Evolutionary conservation across 352 stramenopile genomes (phyloP).

Genomic region (Globisporangium paroecandrum): DNA sequence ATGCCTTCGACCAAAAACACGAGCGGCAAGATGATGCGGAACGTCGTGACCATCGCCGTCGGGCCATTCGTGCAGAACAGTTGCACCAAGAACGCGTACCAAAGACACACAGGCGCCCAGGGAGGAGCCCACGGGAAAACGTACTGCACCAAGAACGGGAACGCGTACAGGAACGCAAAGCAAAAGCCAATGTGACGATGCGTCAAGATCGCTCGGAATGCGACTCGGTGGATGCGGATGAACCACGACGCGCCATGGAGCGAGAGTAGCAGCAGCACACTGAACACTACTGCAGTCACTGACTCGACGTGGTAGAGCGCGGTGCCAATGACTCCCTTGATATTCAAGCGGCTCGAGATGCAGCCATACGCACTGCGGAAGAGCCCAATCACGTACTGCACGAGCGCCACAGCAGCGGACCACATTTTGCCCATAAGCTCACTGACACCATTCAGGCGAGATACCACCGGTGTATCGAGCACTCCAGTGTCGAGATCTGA

Average conservation of each 20-base stretch:
- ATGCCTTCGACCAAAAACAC: conserved; percentile 86
- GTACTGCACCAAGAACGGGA: conserved; percentile 84
- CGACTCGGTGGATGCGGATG: conserved; percentile 73
- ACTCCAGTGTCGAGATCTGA: conserved; percentile 16
- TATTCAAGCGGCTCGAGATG: conserved; percentile 25
- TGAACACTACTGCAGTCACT: conserved; percentile 62
- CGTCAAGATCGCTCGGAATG: conserved; percentile 79
- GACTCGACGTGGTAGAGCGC: conserved; percentile 61
- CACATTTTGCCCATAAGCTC: not conserved
- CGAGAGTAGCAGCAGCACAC: conserved; percentile 60
- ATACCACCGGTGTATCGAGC: not conserved
- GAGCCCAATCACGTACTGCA: not conserved
- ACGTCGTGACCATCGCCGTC: conserved; percentile 83
- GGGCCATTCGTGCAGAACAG: conserved; percentile 82
- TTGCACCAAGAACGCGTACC: conserved; percentile 88
- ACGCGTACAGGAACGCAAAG: conserved; percentile 86
- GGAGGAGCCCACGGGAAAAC: conserved; percentile 86
- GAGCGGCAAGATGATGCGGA: conserved; percentile 79
- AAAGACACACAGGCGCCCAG: conserved; percentile 86
- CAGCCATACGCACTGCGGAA: conserved; percentile 12
- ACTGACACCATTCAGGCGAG: not conserved
- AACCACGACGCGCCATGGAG: conserved; percentile 73
- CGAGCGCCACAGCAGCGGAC: not conserved
- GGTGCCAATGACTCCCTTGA: conserved; percentile 38
- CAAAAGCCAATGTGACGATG: conserved; percentile 85